Evolutionary conservation across 768 basidiomycete genomes (phyloP).

Genomic region (Agrocybe praecox): DNA sequence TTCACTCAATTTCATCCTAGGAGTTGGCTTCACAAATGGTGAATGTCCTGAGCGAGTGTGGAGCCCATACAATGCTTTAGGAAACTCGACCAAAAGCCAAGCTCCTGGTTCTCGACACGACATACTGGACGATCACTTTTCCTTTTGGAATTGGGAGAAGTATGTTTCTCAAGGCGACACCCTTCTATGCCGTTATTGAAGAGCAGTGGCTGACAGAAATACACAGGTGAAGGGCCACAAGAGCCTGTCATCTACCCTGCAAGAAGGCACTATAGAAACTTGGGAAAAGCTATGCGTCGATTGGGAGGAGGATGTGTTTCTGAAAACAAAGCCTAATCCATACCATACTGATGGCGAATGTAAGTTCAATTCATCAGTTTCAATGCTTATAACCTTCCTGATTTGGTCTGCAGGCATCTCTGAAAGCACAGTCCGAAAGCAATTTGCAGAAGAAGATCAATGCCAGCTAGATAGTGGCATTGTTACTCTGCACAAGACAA

Average conservation of each 20-base stretch:
- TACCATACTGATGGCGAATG: neutral
- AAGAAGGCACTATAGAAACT: no score
- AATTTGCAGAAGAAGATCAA: neutral
- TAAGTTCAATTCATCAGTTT: neutral
- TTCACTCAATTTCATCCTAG: neutral
- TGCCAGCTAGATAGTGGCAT: neutral
- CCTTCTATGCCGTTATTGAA: no score
- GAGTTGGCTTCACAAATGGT: neutral
- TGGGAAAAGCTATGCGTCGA: conserved; percentile 3
- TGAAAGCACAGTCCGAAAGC: neutral
- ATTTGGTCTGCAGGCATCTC: neutral
- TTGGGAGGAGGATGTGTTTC: conserved; percentile 4
- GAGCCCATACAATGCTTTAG: neutral
- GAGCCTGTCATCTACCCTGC: no score
- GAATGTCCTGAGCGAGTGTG: neutral
- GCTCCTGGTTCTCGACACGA: neutral
- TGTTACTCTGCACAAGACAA: neutral
- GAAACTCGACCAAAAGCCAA: neutral
- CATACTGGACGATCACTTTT: neutral
- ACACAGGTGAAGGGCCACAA: no score
- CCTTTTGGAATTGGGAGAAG: neutral
- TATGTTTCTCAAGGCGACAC: neutral
- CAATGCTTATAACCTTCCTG: neutral
- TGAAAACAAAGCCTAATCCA: neutral
- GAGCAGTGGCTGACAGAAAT: no score